phyloP scores from a whole-genome alignment of 495 filamentous ascomycete species.

The Viridothelium virens region DNA sequence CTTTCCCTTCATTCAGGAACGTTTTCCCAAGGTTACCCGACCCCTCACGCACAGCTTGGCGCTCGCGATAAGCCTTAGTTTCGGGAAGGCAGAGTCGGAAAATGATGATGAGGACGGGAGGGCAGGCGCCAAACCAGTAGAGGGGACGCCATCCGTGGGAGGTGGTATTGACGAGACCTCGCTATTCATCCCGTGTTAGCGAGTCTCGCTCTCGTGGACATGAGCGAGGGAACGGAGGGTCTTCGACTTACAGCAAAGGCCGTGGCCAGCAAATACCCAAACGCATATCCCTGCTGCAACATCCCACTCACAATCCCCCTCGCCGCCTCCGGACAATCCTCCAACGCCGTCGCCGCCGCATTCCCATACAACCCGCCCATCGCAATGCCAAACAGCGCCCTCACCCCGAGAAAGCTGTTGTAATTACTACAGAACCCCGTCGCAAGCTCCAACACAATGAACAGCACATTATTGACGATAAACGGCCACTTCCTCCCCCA shows the following conservation, averaged over 20 bases:
- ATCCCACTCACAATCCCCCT: slow-evolving; percentile 73
- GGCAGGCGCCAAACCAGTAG: slow-evolving; percentile 79
- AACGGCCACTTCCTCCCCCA: slow-evolving; percentile 89
- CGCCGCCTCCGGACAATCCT: slow-evolving; percentile 69
- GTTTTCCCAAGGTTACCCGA: slow-evolving; percentile 46
- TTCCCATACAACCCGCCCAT: slow-evolving; percentile 90
- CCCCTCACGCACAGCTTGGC: slow-evolving; percentile 51
- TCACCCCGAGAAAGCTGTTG: slow-evolving; percentile 65
- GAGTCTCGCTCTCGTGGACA: neutral
- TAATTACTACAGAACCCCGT: slow-evolving; percentile 76
- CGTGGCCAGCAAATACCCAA: slow-evolving; percentile 75
- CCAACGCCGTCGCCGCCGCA: slow-evolving; percentile 75
- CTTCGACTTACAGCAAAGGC: slow-evolving; percentile 49
- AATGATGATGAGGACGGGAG: slow-evolving; percentile 71
- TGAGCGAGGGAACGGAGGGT: neutral
- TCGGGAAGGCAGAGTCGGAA: slow-evolving; percentile 73
- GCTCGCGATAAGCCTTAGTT: slow-evolving; percentile 58
- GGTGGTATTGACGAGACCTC: slow-evolving; percentile 61
- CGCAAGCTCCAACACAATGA: slow-evolving; percentile 70
- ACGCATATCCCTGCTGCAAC: slow-evolving; percentile 82
- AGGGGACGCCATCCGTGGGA: slow-evolving; percentile 70
- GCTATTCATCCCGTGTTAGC: slow-evolving; percentile 12
- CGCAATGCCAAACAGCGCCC: slow-evolving; percentile 79
- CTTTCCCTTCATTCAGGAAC: slow-evolving; percentile 67
- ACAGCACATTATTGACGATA: slow-evolving; percentile 71